Percentiles rank a stretch among this genome's conserved stretches.
Conservation (phyloP, 2,329 filamentous ascomycete species). For the Penicillium sp. region DNA sequence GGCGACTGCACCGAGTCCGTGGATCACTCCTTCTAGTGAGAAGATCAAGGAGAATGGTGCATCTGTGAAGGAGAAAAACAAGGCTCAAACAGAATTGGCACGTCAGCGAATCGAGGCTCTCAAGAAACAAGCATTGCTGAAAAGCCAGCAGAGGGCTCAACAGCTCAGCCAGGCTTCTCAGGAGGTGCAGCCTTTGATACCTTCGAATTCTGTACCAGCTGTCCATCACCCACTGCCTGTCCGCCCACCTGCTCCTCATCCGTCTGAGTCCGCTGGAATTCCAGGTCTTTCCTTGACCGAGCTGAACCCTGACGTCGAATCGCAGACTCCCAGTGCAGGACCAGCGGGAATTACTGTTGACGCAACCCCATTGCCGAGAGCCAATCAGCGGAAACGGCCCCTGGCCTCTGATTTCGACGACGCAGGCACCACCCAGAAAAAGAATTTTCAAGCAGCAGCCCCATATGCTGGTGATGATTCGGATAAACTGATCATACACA, state of each 20-base stretch:
- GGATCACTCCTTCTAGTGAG: conserved; percentile 20
- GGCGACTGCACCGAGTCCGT: conserved; percentile 3
- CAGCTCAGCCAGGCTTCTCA: conserved; percentile 14
- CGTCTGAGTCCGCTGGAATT: conserved; percentile 47
- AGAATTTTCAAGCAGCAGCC: conserved; percentile 62
- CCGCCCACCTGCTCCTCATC: conserved; percentile 43
- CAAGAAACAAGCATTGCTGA: conserved; percentile 59
- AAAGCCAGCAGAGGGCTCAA: conserved; percentile 41
- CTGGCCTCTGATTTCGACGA: conserved; percentile 75
- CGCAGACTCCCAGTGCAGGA: conserved; percentile 16
- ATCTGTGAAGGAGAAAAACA: conserved; percentile 54
- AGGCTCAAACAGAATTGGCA: conserved; percentile 75
- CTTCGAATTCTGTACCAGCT: conserved; percentile 16
- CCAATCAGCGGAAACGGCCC: conserved; percentile 60
- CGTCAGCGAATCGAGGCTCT: conserved; percentile 80
- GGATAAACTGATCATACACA: conserved; percentile 77
- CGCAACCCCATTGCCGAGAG: conserved; percentile 31
- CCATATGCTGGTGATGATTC: conserved; percentile 47
- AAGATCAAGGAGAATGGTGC: conserved; percentile 34
- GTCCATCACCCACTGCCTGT: conserved; percentile 48
- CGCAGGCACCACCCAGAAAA: conserved; percentile 59
- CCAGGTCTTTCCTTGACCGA: conserved; percentile 60
- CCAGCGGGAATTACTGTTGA: conserved; percentile 28
- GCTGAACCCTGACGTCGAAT: conserved; percentile 18
- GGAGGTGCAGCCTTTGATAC: background rate